Percentiles rank a stretch among this genome's conserved stretches.
Evolutionary conservation across 139 green algal genomes (phyloP).

Genomic region (Volvox africanus): DNA sequence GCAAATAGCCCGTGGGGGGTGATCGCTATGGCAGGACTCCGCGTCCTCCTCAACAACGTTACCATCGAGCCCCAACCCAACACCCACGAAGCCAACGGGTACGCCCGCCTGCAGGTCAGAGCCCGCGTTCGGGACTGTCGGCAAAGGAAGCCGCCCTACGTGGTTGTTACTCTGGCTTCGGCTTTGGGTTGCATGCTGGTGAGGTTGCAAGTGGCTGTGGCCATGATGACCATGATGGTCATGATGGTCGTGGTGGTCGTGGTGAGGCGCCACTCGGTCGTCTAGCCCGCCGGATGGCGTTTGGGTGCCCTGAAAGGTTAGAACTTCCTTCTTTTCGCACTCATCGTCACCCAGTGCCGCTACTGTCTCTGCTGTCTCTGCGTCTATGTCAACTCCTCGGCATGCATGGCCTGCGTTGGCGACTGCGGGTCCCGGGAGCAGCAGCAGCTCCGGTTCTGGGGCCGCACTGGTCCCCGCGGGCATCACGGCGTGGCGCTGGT

Average conservation of each 20-base stretch:
- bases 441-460: not conserved
- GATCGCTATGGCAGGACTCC: slow-evolving; percentile 33
- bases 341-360: too few relatives aligned
- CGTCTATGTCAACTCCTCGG: too few relatives aligned
- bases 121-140: not conserved
- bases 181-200: not conserved
- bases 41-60: not conserved
- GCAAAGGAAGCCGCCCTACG: not conserved
- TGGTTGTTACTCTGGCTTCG: not conserved
- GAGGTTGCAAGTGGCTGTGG: not conserved
- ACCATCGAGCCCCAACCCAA: not conserved
- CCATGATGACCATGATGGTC: not conserved
- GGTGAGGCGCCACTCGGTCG: too few relatives aligned
- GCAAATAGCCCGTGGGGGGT: slow-evolving; percentile 13
- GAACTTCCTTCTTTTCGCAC: too few relatives aligned
- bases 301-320: too few relatives aligned
- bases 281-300: too few relatives aligned
- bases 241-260: not conserved
- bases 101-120: not conserved
- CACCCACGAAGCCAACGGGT: not conserved
- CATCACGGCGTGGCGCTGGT: not conserved
- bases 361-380: too few relatives aligned
- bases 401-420: too few relatives aligned
- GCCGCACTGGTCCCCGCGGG: not conserved
- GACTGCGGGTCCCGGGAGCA: too few relatives aligned